These are phyloP conservation scores for Pyropia haitanensis DNA, from an alignment of 23 red algal genomes.

Conservation along the genomic window DNA sequence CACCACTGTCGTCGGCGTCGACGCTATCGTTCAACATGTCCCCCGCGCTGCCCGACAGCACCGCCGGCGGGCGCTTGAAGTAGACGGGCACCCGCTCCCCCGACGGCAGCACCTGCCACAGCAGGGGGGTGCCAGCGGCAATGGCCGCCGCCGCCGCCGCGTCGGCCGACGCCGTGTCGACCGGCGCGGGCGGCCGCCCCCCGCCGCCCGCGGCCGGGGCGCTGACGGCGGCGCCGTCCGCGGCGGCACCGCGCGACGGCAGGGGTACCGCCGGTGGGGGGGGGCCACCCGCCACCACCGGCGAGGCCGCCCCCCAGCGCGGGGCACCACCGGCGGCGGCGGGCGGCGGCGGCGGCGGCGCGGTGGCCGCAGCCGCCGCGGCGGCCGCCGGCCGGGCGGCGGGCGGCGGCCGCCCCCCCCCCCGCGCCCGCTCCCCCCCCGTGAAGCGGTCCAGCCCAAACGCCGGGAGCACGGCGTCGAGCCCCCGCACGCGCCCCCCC, in stretches of 20 bases:
- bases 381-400: neutral
- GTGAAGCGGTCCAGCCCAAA: conserved; percentile 48
- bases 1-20: neutral
- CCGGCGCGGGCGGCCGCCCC: no score
- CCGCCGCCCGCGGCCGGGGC: no score
- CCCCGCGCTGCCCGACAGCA: neutral
- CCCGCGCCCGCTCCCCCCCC: neutral
- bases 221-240: no score
- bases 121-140: no score
- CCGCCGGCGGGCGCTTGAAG: conserved; percentile 8
- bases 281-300: no score
- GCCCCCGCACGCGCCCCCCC: conserved; percentile 5
- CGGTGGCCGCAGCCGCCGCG: neutral
- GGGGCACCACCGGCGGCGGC: neutral
- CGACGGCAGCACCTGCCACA: no score
- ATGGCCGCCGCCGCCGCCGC: no score
- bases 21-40: neutral
- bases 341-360: no score
- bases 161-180: no score
- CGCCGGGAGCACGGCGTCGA: conserved; percentile 15
- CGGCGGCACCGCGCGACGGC: no score
- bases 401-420: neutral
- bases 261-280: no score
- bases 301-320: neutral
- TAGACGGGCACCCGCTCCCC: conserved; percentile 3